Conservation (phyloP, 2,329 filamentous ascomycete genomes). For the Colletotrichum neosansevieriae region DNA sequence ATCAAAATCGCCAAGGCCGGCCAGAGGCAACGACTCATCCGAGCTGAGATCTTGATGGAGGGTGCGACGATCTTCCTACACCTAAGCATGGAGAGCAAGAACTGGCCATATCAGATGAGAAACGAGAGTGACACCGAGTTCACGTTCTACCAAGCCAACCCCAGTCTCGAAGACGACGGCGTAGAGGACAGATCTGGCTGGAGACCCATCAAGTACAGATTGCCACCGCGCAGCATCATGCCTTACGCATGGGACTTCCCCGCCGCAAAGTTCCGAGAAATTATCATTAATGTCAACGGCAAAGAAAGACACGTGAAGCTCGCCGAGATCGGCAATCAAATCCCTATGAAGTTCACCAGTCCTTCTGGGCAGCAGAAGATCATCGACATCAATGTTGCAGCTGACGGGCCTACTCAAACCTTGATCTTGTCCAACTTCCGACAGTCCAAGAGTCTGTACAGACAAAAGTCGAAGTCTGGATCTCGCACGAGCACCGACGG, state of each 20-base stretch:
- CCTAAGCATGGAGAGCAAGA: constrained; percentile 88
- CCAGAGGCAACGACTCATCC: constrained; percentile 87
- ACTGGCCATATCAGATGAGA: constrained; percentile 98
- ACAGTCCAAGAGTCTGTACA: constrained; percentile 91
- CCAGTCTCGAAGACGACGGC: constrained; percentile 92
- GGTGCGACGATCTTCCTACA: constrained; percentile 94
- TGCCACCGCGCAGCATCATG: constrained; percentile 97
- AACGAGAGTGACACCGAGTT: constrained; percentile 98
- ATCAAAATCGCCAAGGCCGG: constrained; percentile 93
- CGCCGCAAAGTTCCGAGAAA: constrained; percentile 94
- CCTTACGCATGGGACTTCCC: constrained; percentile 99
- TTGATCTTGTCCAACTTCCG: constrained; percentile 95
- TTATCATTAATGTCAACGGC: constrained; percentile 82
- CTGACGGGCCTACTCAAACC: constrained; percentile 94
- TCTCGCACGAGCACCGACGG: constrained; percentile 69
- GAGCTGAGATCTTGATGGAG: constrained; percentile 92
- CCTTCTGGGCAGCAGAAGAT: constrained; percentile 80
- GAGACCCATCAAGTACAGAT: constrained; percentile 90
- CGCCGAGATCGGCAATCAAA: constrained; percentile 94
- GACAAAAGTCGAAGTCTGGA: constrained; percentile 65
- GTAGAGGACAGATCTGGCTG: constrained; percentile 86
- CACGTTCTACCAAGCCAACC: constrained; percentile 94
- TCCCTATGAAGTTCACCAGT: constrained; percentile 90
- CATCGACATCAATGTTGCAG: constrained; percentile 95
- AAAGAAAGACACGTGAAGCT: constrained; percentile 93